A percentile compares a stretch with the other conserved stretches of the same genome.
These are phyloP conservation scores for Infundibulicybe gibba DNA, from an alignment of 768 basidiomycete species.

Conservation along the genomic window DNA sequence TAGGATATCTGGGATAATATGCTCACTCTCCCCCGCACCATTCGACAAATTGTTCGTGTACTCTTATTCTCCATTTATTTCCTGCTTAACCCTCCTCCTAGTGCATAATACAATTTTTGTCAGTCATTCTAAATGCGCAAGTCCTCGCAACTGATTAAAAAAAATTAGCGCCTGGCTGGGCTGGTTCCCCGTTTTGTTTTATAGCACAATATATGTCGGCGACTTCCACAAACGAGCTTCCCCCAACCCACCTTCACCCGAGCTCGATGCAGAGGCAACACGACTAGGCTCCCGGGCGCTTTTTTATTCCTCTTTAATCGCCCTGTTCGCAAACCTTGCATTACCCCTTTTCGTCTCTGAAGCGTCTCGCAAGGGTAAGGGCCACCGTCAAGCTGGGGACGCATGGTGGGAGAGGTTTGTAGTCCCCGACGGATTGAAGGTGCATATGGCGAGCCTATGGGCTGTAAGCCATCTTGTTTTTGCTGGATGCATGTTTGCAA, in stretches of 20 bases:
- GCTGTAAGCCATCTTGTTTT: conserved; percentile 73
- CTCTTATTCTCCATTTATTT: neutral
- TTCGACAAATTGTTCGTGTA: conserved; percentile 72
- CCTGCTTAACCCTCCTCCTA: conserved; percentile 19
- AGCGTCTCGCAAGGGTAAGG: conserved; percentile 8
- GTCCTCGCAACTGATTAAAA: neutral
- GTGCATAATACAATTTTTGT: conserved; percentile 85
- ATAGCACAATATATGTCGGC: conserved; percentile 83
- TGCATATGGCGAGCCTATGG: conserved; percentile 75
- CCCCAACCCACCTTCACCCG: conserved; percentile 14
- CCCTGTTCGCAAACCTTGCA: conserved; percentile 63
- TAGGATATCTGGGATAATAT: conserved; percentile 71
- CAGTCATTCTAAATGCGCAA: conserved; percentile 17
- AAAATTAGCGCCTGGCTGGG: conserved; percentile 68
- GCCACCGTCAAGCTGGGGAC: neutral
- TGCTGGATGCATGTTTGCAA: conserved; percentile 73
- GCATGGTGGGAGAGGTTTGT: conserved; percentile 15
- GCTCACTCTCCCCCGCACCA: conserved; percentile 63
- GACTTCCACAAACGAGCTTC: conserved; percentile 71
- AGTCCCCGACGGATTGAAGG: conserved; percentile 42
- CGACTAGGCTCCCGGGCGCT: conserved; percentile 82
- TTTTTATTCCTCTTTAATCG: conserved; percentile 70
- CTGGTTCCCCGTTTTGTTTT: conserved; percentile 93
- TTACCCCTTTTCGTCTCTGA: conserved; percentile 63
- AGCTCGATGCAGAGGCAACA: conserved; percentile 60